Percentiles rank a stretch among this genome's conserved stretches.
These are phyloP conservation scores for Yamagishiella unicocca DNA, from an alignment of 139 green algal genomes.

Conservation along the genomic window DNA sequence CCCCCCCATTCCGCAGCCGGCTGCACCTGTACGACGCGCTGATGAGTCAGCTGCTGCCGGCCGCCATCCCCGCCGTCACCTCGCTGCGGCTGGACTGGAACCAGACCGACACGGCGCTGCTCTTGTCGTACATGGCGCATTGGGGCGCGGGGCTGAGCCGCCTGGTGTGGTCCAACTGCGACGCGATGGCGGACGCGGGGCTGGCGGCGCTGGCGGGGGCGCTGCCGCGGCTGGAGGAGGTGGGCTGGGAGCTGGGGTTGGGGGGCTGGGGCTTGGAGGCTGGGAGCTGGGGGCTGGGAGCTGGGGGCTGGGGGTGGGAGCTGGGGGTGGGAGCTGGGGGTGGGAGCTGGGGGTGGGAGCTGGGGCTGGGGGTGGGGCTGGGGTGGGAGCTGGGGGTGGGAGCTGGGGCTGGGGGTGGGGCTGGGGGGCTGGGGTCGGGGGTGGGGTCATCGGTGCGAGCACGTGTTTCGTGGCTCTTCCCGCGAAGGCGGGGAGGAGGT, in stretches of 20 bases:
- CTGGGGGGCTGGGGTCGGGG: no score
- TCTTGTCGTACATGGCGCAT: not conserved
- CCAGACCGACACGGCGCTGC: conserved; percentile 1
- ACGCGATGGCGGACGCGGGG: not conserved
- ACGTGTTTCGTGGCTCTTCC: no score
- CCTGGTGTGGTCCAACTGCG: conserved; percentile 32
- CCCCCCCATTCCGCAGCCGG: not conserved
- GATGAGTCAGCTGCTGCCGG: not conserved
- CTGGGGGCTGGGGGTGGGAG: not conserved
- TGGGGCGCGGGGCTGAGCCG: conserved; percentile 6
- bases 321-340: no score
- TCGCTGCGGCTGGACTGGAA: conserved; percentile 34
- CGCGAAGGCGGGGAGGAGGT: no score
- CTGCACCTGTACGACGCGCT: conserved; percentile 46
- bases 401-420: no score
- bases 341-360: not conserved
- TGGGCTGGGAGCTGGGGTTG: not conserved
- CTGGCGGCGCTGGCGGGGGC: conserved; percentile 20
- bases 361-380: no score
- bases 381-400: no score
- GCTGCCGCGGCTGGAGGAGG: conserved; percentile 25
- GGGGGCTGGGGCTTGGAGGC: not conserved
- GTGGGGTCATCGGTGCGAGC: no score
- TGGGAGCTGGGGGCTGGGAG: not conserved
- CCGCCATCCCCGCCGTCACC: not conserved